phyloP scores from a whole-genome alignment of 1,284 basidiomycete species.

The Tilletia indica region DNA sequence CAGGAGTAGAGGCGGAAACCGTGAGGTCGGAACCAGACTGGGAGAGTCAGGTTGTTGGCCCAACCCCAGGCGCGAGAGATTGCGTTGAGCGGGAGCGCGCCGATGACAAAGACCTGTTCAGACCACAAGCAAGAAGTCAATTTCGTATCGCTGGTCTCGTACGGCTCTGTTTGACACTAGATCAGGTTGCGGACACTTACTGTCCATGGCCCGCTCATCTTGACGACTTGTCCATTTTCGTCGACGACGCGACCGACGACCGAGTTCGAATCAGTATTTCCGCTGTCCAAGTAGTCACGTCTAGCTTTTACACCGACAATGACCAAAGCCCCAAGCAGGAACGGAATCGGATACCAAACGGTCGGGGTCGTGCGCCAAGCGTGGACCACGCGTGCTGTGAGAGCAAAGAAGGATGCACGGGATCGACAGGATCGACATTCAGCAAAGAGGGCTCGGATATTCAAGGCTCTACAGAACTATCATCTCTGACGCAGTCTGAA shows the following conservation, averaged over 20 bases:
- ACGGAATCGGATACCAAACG: conserved; percentile 91
- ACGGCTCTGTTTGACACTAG: not conserved
- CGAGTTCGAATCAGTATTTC: conserved; percentile 29
- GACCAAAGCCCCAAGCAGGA: conserved; percentile 65
- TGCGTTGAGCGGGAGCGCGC: conserved; percentile 87
- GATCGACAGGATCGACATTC: not conserved
- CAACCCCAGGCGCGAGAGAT: conserved; percentile 95
- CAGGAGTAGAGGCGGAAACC: conserved; percentile 81
- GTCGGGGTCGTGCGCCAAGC: conserved; percentile 87
- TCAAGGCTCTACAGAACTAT: not conserved
- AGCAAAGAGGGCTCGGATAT: not conserved
- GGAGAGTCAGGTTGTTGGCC: conserved; percentile 76
- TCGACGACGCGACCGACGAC: conserved; percentile 61
- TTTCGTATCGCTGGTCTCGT: not conserved
- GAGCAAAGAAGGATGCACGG: not conserved
- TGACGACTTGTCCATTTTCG: conserved; percentile 64
- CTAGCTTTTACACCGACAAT: conserved; percentile 65
- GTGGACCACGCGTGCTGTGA: conserved; percentile 35
- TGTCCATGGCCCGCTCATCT: conserved; percentile 89
- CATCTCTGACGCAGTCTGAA: not conserved
- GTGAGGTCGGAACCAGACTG: conserved; percentile 87
- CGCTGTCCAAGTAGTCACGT: conserved; percentile 61
- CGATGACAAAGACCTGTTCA: conserved; percentile 65
- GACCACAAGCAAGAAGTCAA: not conserved
- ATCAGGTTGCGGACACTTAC: conserved; percentile 60